These are phyloP conservation scores for Ganoderma resinaceum DNA, from an alignment of 1,284 basidiomycete species.

Conservation along the genomic window DNA sequence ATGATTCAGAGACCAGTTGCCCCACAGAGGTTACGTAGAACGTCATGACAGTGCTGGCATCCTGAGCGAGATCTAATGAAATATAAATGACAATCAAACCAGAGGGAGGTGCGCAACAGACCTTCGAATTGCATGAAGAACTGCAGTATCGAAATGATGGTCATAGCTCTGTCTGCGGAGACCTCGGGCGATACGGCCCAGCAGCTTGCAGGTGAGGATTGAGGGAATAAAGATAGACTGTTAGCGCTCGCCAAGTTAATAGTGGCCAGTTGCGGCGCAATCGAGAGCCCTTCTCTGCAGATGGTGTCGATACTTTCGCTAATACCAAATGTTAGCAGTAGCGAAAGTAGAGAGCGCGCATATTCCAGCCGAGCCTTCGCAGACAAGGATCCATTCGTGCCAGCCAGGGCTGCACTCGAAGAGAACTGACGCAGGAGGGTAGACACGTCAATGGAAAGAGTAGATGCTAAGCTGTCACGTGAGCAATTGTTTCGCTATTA, in stretches of 20 bases:
- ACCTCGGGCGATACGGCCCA: slow-evolving; percentile 78
- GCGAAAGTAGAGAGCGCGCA: slow-evolving; percentile 43
- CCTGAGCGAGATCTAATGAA: slow-evolving; percentile 64
- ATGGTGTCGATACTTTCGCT: slow-evolving; percentile 69
- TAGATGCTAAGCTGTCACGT: slow-evolving; percentile 33
- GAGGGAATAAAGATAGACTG: slow-evolving; percentile 52
- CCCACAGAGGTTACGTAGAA: slow-evolving; percentile 81
- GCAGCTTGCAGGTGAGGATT: slow-evolving; percentile 45
- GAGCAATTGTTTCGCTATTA: background rate
- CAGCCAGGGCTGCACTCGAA: slow-evolving; percentile 14
- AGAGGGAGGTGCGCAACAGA: slow-evolving; percentile 36
- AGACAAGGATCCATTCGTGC: slow-evolving; percentile 6
- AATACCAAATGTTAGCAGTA: slow-evolving; percentile 51
- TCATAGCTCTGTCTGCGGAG: slow-evolving; percentile 74
- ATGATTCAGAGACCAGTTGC: slow-evolving; percentile 61
- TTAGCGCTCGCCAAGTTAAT: slow-evolving; percentile 55
- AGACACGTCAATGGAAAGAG: slow-evolving; percentile 40
- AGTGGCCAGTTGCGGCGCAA: slow-evolving; percentile 39
- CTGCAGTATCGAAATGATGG: slow-evolving; percentile 72
- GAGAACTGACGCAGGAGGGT: slow-evolving; percentile 33
- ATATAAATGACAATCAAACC: background rate
- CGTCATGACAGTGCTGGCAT: slow-evolving; percentile 73
- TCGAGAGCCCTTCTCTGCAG: slow-evolving; percentile 56
- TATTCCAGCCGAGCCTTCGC: slow-evolving; percentile 27
- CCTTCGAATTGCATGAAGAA: slow-evolving; percentile 78